A percentile compares a stretch with the other conserved stretches of the same genome.
phyloP scores from a whole-genome alignment of 495 filamentous ascomycete species.

The Bombardia bombarda region DNA sequence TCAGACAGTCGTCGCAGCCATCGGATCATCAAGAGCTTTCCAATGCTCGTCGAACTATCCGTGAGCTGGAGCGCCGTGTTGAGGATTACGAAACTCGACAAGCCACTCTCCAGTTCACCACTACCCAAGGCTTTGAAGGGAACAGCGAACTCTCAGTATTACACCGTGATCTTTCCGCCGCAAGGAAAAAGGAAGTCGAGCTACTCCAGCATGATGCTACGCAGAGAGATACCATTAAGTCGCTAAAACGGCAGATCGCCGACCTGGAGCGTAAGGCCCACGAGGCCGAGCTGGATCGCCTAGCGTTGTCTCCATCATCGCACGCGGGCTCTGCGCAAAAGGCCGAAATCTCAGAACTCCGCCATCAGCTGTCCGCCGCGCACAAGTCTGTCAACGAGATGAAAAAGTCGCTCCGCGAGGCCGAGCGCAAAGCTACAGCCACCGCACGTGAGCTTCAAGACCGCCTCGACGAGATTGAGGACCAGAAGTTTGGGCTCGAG shows the following conservation, averaged over 20 bases:
- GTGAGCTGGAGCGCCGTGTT: slow-evolving; percentile 51
- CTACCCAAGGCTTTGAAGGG: slow-evolving; percentile 36
- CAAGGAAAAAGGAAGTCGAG: slow-evolving; percentile 55
- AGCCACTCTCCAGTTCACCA: slow-evolving; percentile 42
- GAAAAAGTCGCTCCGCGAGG: slow-evolving; percentile 34
- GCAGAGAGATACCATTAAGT: slow-evolving; percentile 46
- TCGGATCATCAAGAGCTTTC: slow-evolving; percentile 42
- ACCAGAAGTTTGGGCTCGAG: slow-evolving; percentile 81
- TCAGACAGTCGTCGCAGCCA: slow-evolving; percentile 34
- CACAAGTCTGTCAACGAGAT: slow-evolving; percentile 53
- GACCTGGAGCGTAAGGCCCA: slow-evolving; percentile 41
- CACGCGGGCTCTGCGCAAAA: slow-evolving; percentile 45
- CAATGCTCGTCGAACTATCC: slow-evolving; percentile 41
- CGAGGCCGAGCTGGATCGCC: slow-evolving; percentile 32
- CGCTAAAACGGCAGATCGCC: slow-evolving; percentile 38
- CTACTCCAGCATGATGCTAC: slow-evolving; percentile 54
- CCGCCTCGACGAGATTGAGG: slow-evolving; percentile 80
- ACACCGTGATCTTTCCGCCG: slow-evolving; percentile 52
- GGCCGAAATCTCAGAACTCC: slow-evolving; percentile 52
- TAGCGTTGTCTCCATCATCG: slow-evolving; percentile 25
- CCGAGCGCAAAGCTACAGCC: slow-evolving; percentile 72
- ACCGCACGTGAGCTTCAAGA: slow-evolving; percentile 74
- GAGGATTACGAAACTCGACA: slow-evolving; percentile 51
- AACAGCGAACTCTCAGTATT: slow-evolving; percentile 50
- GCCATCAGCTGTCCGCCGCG: slow-evolving; percentile 54